Conservation (phyloP, 2,329 filamentous ascomycete genomes). For the Aspergillus awamori region DNA sequence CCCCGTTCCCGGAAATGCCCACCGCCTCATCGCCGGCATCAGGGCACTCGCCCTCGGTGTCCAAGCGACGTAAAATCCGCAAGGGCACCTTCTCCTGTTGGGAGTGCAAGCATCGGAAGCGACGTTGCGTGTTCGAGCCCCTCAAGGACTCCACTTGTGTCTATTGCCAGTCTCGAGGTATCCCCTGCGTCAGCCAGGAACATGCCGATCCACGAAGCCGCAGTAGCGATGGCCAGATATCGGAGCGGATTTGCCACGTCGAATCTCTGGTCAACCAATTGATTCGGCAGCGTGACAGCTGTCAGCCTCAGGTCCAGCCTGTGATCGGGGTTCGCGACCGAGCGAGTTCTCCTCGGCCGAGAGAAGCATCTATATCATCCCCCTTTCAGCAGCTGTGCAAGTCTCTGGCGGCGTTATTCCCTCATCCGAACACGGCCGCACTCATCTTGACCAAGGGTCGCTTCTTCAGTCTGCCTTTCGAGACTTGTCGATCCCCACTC, state of each 20-base stretch:
- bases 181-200: conserved; percentile 9
- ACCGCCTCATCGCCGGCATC: background rate
- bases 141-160: background rate
- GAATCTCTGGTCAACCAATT: background rate
- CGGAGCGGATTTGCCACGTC: background rate
- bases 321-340: too few species aligned
- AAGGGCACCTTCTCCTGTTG: conserved; percentile 14
- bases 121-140: conserved; percentile 8
- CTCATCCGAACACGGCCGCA: background rate
- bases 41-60: background rate
- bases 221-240: background rate
- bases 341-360: background rate
- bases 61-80: conserved; percentile 5
- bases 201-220: background rate
- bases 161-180: background rate
- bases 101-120: conserved; percentile 14
- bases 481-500: background rate
- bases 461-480: conserved; percentile 1
- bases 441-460: background rate
- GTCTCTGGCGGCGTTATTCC: background rate
- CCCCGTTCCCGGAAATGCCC: background rate
- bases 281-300: conserved; percentile 3
- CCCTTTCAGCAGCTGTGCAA: background rate
- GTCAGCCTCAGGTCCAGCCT: background rate
- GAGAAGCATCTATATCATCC: too few species aligned